A percentile compares a stretch with the other conserved stretches of the same genome.
phyloP scores from a whole-genome alignment of 2,329 filamentous ascomycete genomes.

The Boeremia lycopersici region DNA sequence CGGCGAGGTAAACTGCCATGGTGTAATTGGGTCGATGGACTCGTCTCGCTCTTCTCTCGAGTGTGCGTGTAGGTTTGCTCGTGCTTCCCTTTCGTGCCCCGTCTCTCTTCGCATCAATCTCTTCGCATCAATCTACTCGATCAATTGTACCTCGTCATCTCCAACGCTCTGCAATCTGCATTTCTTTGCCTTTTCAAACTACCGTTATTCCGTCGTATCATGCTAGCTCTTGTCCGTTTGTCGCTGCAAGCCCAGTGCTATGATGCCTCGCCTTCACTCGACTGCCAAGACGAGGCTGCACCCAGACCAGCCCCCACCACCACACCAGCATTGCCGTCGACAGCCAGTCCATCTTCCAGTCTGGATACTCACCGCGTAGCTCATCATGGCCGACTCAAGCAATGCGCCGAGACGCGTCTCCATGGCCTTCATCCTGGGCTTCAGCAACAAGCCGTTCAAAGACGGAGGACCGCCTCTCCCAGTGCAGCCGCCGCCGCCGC shows the following conservation, averaged over 20 bases:
- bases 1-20: too few relatives aligned
- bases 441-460: constrained; percentile 41
- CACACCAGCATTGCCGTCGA: background rate
- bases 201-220: background rate
- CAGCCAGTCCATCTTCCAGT: background rate
- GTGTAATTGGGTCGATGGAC: too few relatives aligned
- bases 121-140: too few relatives aligned
- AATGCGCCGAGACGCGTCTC: constrained; percentile 27
- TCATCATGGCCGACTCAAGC: constrained; percentile 22
- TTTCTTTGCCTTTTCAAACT: too few relatives aligned
- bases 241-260: too few relatives aligned
- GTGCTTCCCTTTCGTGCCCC: too few relatives aligned
- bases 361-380: background rate
- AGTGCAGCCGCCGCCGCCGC: constrained; percentile 16
- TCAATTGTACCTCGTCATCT: too few relatives aligned
- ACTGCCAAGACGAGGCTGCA: background rate
- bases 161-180: too few relatives aligned
- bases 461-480: constrained; percentile 20
- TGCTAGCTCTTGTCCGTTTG: too few relatives aligned
- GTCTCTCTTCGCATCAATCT: too few relatives aligned
- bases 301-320: constrained; percentile 2
- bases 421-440: constrained; percentile 36
- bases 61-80: too few relatives aligned
- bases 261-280: background rate
- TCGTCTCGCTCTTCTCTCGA: too few relatives aligned